Evolutionary conservation across 441 rosid genomes (phyloP).

Genomic region (Hura crepitans): DNA sequence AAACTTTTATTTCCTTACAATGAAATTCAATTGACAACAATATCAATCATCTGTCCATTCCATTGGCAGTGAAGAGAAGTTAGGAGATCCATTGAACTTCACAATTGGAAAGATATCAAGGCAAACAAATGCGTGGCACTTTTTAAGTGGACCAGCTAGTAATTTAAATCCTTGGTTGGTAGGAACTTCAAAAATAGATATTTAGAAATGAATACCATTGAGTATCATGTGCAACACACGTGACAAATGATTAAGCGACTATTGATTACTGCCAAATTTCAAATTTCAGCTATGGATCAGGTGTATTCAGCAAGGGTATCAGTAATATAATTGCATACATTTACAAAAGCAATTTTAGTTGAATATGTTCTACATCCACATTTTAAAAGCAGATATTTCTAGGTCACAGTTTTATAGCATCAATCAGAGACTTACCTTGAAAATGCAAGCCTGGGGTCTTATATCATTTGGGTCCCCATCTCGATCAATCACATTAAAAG

Average conservation of each 20-base stretch:
- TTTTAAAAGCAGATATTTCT: background rate
- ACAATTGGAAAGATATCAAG: background rate
- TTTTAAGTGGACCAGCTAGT: background rate
- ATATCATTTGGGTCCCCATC: conserved; percentile 57
- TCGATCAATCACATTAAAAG: conserved; percentile 86
- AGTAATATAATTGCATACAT: background rate
- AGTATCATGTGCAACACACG: too few species aligned
- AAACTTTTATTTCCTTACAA: background rate
- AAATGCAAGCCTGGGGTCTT: conserved; percentile 93
- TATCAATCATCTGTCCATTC: background rate
- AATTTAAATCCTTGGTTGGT: background rate
- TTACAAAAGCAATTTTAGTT: background rate
- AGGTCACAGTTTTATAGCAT: background rate
- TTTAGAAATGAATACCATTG: too few species aligned
- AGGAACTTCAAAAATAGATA: too few species aligned
- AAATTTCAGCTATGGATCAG: too few species aligned
- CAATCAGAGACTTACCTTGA: conserved; percentile 57
- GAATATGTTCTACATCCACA: conserved; percentile 2
- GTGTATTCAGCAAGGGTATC: too few species aligned
- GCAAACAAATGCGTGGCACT: background rate
- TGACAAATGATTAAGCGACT: too few species aligned
- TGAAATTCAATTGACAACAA: too few species aligned
- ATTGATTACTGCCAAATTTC: too few species aligned
- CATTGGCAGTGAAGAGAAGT: background rate
- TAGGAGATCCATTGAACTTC: background rate